phyloP scores from a whole-genome alignment of 2,329 filamentous ascomycete species.

The Macrophomina tecta region DNA sequence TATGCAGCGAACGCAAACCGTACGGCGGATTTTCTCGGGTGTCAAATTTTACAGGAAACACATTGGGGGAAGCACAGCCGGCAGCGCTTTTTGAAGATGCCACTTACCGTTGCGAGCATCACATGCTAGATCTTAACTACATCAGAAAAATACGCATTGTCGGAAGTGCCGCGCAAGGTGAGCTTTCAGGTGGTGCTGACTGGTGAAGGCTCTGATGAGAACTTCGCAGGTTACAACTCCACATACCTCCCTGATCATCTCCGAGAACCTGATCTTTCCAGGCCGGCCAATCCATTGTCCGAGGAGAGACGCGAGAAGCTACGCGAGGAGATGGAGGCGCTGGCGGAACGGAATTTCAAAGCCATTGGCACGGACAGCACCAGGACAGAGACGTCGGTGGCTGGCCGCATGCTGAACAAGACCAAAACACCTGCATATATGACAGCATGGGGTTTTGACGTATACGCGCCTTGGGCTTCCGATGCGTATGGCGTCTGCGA shows the following conservation, averaged over 20 bases:
- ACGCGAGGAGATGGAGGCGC: conserved; percentile 30
- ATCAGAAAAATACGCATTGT: conserved; percentile 59
- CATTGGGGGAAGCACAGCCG: conserved; percentile 53
- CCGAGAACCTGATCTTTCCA: conserved; percentile 52
- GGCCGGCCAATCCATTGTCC: conserved; percentile 27
- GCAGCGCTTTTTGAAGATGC: conserved; percentile 53
- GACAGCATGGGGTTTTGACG: conserved; percentile 42
- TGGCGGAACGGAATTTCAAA: conserved; percentile 27
- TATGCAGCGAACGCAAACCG: conserved; percentile 50
- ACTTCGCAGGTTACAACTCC: conserved; percentile 59
- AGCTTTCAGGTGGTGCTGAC: conserved; percentile 63
- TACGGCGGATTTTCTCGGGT: conserved; percentile 55
- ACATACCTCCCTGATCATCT: conserved; percentile 56
- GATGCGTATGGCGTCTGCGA: conserved; percentile 37
- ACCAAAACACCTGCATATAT: conserved; percentile 46
- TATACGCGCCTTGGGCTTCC: conserved; percentile 45
- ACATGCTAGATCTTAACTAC: conserved; percentile 58
- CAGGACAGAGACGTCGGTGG: conserved; percentile 37
- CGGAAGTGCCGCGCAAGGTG: conserved; percentile 50
- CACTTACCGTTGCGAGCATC: conserved; percentile 53
- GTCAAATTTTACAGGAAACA: conserved; percentile 52
- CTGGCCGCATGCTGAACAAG: conserved; percentile 47
- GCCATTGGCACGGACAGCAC: conserved; percentile 37
- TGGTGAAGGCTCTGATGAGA: conserved; percentile 60
- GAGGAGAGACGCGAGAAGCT: conserved; percentile 30